phyloP scores from a whole-genome alignment of 2,329 filamentous ascomycete genomes.

The Knufia petricola region DNA sequence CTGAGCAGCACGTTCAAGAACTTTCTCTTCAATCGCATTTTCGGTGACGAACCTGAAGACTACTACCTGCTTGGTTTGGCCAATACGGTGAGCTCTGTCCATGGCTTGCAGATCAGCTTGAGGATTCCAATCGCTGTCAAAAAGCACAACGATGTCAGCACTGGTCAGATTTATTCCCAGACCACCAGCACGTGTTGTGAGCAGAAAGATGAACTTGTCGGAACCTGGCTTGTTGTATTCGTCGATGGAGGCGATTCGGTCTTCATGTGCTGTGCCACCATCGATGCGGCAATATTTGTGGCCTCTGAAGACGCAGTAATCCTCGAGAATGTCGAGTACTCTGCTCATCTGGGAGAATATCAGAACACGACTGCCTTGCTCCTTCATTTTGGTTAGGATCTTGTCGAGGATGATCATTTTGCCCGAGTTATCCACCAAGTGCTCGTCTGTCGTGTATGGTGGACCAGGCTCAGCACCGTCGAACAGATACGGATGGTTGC shows the following conservation, averaged over 20 bases:
- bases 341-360: constrained; percentile 99
- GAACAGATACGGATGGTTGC: constrained; percentile 96
- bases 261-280: constrained; percentile 90
- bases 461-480: constrained; percentile 95
- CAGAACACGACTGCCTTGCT: constrained; percentile 84
- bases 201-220: constrained; percentile 90
- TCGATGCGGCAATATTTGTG: constrained; percentile 97
- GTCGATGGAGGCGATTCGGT: constrained; percentile 93
- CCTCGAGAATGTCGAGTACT: constrained; percentile 89
- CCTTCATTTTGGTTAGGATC: constrained; percentile 70
- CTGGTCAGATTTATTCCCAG: constrained; percentile 92
- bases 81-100: constrained; percentile 97
- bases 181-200: constrained; percentile 91
- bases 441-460: constrained; percentile 95
- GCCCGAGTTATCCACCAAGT: constrained; percentile 82
- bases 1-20: constrained; percentile 89
- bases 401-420: constrained; percentile 98
- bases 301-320: constrained; percentile 92
- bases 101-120: constrained; percentile 97
- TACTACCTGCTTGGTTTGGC: constrained; percentile 93
- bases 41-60: constrained; percentile 97
- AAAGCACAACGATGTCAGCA: constrained; percentile 91
- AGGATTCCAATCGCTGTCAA: constrained; percentile 98
- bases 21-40: constrained; percentile 97
- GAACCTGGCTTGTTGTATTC: constrained; percentile 95